Base-by-base conservation (phyloP, 805 yeast species). In the Candida loeiensis region DNA sequence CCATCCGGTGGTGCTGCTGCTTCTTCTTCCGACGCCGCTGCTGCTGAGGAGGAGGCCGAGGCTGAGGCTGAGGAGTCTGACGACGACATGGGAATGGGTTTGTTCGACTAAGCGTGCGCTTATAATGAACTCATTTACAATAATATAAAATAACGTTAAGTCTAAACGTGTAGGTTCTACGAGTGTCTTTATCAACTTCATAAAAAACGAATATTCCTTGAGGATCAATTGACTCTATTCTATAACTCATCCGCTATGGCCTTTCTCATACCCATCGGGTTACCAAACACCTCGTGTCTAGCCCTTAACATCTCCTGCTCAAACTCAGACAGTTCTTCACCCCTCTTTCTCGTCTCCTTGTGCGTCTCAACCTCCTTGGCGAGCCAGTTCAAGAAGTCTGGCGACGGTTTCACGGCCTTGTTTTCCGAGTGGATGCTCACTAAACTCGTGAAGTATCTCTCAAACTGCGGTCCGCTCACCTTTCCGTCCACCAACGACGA, bases 281-380 rank as follows among this genome's bases (percentile, higher is more conserved):
- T 87, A 1, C 95, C 96, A 63, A 87, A 87, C 1, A 82, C 76
- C 16, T 63, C 55, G 55, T 86, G 91, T 51, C 95, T 74, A 12
- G 66, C 64, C n/a, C 50, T 50, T 22, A 61, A 39, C 55, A 66
- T 46, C 46, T 61, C 52, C 12, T 43, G 51, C 47, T 56, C 64
- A 44, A 79, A 61, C 21, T 64, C 69, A 20, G 57, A 48, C 41
- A 74, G 74, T 2, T 53, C 44, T 2, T 39, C 49, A 22, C 59
- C 59, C 44, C 67, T 59, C 41, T 50, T 46, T 20, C 44, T 50
- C 14, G 49, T 24, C 7, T 52, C 56, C 17, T 52, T 54, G 16
- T 62, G 45, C 13, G 35, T 34, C 28, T 51, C 74, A 51, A 31
- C 45, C 47, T 80, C 76, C 24, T 61, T 54, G 14, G 77, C 68